phyloP scores from a whole-genome alignment of 2,329 filamentous ascomycete genomes.

The Colletotrichum sp. region DNA sequence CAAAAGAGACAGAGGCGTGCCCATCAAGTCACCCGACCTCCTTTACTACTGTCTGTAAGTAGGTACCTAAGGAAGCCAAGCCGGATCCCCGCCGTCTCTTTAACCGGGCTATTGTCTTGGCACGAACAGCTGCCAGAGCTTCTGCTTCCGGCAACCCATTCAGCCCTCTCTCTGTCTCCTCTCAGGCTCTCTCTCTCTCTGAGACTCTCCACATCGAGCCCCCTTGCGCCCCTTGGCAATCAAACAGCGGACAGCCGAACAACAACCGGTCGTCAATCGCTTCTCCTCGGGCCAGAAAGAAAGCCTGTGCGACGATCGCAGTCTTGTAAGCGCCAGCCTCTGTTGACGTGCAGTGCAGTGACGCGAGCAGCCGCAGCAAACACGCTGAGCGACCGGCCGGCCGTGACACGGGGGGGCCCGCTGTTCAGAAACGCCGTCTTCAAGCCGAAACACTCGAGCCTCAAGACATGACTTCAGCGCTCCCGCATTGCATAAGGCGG shows the following conservation, averaged over 20 bases:
- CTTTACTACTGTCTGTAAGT: not conserved
- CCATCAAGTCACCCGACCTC: not conserved
- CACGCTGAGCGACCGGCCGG: not conserved
- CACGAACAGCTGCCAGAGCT: not conserved
- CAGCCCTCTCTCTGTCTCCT: not conserved
- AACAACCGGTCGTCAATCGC: not conserved
- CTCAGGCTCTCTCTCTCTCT: not conserved
- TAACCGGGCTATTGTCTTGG: constrained; percentile 2
- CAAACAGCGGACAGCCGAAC: not conserved
- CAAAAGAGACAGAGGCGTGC: not conserved
- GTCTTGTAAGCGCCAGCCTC: not conserved
- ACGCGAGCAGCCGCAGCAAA: not conserved
- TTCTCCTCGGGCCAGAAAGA: not conserved
- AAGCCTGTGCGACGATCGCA: not conserved
- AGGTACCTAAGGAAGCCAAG: not conserved
- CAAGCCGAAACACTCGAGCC: constrained; percentile 2
- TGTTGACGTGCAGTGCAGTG: not conserved
- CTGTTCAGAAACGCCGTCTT: constrained; percentile 5
- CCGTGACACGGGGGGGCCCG: not conserved
- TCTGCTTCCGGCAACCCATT: not conserved
- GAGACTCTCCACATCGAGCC: not conserved
- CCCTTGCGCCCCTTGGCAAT: constrained; percentile 7
- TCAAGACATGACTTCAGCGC: not conserved
- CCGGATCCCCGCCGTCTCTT: not conserved
- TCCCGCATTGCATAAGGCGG: not conserved